Evolutionary conservation across 805 yeast genomes (phyloP), one percentile per base, ranked within the genome.

Genomic region (Priceomyces melissophilus): DNA sequence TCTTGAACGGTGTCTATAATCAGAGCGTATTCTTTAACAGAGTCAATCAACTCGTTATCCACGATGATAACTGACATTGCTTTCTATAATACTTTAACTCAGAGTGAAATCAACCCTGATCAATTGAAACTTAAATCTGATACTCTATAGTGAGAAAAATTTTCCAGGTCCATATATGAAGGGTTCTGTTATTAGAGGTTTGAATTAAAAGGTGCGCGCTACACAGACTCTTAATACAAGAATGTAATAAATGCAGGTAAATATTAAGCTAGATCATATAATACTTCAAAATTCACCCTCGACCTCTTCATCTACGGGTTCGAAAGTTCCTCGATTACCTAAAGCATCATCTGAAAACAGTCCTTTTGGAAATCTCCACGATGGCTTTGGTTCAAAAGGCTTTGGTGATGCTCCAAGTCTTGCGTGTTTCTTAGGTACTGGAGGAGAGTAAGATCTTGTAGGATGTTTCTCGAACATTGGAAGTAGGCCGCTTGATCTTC

Each of bases 21-120:
- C 45, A 57, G 65, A 28, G 62, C 65, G 44, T 64, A 67, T 49
- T 69, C 75, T 37, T 53, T 55, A 40, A 69, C 59, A 23, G 71
- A 67, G 52, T 65, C 71, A 44, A 55, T 58, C 47, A 70, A 55
- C 49, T 65, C 71, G 54, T 60, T 67, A 43, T 70, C 73, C 16
- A 70, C 71, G 37, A 69, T 65, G 45, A 70, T 60, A 41, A 69
- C 74, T 31, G 75, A 39, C 42, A 39, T 39, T 14, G 12, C 35
- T 36, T 29, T 23, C 16, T 16, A 13, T 36, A 3, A 10, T 14
- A 10, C 16, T 32, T 10, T 16, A 32, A 12, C 35, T 20, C 23
- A 9, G 13, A 15, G 23, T 32, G n/a, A 12, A 32, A 17, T 20
- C 23, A 16, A 12, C 20, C 13, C 25, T 8, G 25, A 20, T 32